These are phyloP conservation scores for Termitomyces sp. DNA, from an alignment of 768 basidiomycete genomes.

Conservation along the genomic window DNA sequence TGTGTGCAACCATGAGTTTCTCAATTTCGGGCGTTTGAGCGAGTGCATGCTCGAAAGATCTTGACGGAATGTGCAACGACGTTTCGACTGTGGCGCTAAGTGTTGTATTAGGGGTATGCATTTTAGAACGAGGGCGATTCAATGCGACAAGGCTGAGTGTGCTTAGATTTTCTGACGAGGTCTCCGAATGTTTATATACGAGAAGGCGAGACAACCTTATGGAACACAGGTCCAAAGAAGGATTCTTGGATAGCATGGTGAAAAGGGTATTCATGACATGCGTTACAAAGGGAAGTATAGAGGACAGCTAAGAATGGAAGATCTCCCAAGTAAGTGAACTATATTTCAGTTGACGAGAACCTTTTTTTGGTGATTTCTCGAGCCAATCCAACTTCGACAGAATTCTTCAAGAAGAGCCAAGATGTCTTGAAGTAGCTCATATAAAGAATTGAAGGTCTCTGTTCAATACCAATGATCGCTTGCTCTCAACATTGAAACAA, in stretches of 20 bases:
- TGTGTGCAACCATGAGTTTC: slow-evolving; percentile 2
- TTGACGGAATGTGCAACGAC: not conserved
- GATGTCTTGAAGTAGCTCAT: not conserved
- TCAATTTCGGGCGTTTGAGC: slow-evolving; percentile 1
- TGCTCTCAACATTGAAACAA: not conserved
- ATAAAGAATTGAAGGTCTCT: not conserved
- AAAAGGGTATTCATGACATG: not conserved
- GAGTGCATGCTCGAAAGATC: slow-evolving; percentile 4
- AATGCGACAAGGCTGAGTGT: not conserved
- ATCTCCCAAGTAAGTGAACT: not conserved
- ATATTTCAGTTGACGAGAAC: not conserved
- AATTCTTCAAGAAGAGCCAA: not conserved
- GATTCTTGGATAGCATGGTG: not conserved
- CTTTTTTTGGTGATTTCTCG: not conserved
- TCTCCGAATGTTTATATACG: not conserved
- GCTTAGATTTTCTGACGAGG: not conserved
- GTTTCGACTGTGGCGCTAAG: not conserved
- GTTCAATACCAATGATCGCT: not conserved
- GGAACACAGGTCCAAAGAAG: not conserved
- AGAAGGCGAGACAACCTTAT: not conserved
- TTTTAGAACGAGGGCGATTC: not conserved
- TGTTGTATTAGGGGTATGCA: not conserved
- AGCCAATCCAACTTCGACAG: not conserved
- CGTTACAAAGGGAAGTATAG: not conserved
- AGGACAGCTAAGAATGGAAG: slow-evolving; percentile 1